Conservation (phyloP, 208 protist genomes). For the Herpetomonas samuelpessoai region DNA sequence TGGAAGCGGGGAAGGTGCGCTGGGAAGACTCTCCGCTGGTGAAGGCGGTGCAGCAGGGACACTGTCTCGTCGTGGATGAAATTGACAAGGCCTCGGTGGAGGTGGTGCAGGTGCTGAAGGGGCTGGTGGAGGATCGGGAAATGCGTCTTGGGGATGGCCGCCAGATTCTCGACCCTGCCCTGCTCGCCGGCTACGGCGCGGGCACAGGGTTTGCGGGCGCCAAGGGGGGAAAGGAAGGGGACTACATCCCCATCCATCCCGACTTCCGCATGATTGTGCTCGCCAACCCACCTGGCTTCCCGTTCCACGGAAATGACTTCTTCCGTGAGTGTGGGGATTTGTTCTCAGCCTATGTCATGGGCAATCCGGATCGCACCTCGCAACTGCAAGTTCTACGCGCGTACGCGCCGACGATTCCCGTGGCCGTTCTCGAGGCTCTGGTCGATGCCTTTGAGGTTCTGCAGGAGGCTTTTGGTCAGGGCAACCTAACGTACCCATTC, state of each 20-base stretch:
- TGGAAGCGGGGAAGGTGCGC: constrained; percentile 82
- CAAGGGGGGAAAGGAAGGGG: constrained; percentile 6
- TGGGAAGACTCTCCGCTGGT: constrained; percentile 95
- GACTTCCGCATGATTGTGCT: constrained; percentile 88
- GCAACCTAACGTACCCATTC: constrained; percentile 89
- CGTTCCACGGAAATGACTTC: constrained; percentile 95
- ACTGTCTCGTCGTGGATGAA: constrained; percentile 95
- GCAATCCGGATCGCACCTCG: constrained; percentile 84
- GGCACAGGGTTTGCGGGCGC: neutral
- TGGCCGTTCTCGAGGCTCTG: constrained; percentile 47
- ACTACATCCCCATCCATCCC: constrained; percentile 55
- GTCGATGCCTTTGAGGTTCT: constrained; percentile 78
- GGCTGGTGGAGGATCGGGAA: constrained; percentile 85
- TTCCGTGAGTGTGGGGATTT: constrained; percentile 91
- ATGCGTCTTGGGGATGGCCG: constrained; percentile 83
- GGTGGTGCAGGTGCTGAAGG: constrained; percentile 88
- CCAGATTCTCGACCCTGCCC: constrained; percentile 45
- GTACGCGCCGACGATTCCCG: constrained; percentile 69
- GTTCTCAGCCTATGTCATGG: constrained; percentile 89
- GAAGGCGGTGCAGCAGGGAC: constrained; percentile 84
- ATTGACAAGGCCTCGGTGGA: constrained; percentile 96
- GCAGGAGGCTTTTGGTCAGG: constrained; percentile 70
- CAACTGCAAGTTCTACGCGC: constrained; percentile 78
- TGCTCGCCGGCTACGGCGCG: neutral
- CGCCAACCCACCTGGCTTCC: constrained; percentile 91